These are phyloP conservation scores for Theileria parva DNA, from an alignment of 169 alveolate genomes.

Conservation along the genomic window DNA sequence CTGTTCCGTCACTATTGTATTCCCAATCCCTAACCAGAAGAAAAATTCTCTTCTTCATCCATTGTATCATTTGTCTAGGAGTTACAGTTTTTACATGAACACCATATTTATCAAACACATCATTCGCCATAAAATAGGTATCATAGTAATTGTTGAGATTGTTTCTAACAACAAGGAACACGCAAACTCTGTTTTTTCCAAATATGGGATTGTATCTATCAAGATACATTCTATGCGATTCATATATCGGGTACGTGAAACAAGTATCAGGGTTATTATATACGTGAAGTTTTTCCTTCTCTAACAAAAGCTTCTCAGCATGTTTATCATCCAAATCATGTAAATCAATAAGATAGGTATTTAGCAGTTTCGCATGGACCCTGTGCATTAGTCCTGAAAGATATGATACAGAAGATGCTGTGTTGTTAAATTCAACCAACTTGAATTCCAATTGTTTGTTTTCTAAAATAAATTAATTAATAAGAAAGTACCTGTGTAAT, in stretches of 20 bases:
- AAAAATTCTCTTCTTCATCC: constrained; percentile 21
- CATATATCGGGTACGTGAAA: constrained; percentile 36
- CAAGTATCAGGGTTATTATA: constrained; percentile 43
- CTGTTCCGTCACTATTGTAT: constrained; percentile 3
- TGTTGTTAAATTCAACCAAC: constrained; percentile 51
- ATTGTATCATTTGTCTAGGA: constrained; percentile 6
- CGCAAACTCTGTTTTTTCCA: constrained; percentile 35
- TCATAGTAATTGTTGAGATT: constrained; percentile 47
- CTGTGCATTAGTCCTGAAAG: constrained; percentile 25
- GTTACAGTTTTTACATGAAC: constrained; percentile 26
- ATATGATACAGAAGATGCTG: constrained; percentile 42
- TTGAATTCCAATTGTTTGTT: neutral
- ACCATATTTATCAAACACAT: constrained; percentile 34
- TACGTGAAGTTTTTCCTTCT: constrained; percentile 16
- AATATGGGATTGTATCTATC: constrained; percentile 21
- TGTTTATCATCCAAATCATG: neutral
- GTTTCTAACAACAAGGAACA: neutral
- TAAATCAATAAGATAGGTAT: neutral
- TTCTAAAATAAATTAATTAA: neutral
- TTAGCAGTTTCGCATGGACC: constrained; percentile 34
- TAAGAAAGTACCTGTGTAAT: neutral
- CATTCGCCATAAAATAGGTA: constrained; percentile 39
- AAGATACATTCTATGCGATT: constrained; percentile 41
- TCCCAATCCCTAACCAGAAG: constrained; percentile 24
- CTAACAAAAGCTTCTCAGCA: neutral